Base-by-base conservation (phyloP, 768 basidiomycete genomes). In the Goffeauzyma gilvescens region DNA sequence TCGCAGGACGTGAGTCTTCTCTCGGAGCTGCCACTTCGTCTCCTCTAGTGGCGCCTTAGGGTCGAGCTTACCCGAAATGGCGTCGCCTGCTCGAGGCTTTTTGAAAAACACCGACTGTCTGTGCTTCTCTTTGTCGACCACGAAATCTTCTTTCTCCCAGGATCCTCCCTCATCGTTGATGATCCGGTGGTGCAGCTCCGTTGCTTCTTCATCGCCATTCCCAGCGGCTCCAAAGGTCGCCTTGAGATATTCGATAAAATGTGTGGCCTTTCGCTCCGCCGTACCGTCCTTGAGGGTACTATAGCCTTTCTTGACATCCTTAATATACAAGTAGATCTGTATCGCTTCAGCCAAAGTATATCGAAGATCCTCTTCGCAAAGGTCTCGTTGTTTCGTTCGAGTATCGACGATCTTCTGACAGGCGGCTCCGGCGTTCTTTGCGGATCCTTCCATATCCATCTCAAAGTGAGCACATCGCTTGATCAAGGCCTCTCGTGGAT, bases 381-480 rank as follows among this genome's bases (percentile, higher is more conserved):
- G 75, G 32, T 79, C 73, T 35, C 84, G 68, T 54, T 95, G 86
- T 40, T 71, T 70, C 42, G 73, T 72, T 28, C 87, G 81, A 53
- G 84, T 81, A 46, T 73, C 64, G 45, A 89, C 79, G 50, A 95
- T 90, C 52, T 84, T 74, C 50, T 95, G 83, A 62, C 89, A 93
- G 3, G 87, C 84, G 54, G 79, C 80, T 74, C 82, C 79, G 0
- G 89, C 86, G 49, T 87, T 73, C 21, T 49, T 48, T 26, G 51
- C 50, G n/a, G 24, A 22, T 9, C 15, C 27, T 17, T 37, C 46
- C 9, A 34, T n/a, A 15, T 47, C 46, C 32, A 41, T 47, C 14
- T 47, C 83, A 62, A 90, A 95, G 59, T 90, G 87, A 5, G 87
- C 89, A 59, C 86, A 90, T 28, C 89, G 79, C 58, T 95, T 95